Evolutionary conservation across 2,329 filamentous ascomycete species (phyloP).

Genomic region (Verticillium nubilum): DNA sequence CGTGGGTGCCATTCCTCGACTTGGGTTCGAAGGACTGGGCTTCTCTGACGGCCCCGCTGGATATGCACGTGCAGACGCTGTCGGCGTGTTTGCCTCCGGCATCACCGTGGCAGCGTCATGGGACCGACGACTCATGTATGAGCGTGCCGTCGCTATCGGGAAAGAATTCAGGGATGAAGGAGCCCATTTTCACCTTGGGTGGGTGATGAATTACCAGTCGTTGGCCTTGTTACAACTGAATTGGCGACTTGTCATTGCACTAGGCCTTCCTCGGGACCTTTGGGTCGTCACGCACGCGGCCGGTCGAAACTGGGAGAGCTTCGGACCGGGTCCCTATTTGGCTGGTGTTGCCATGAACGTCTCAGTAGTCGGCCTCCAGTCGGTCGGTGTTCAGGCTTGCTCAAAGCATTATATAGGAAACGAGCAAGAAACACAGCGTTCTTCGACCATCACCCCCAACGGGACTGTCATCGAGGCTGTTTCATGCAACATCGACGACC

Average conservation of each 20-base stretch:
- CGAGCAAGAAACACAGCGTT: constrained; percentile 50
- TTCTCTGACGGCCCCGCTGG: constrained; percentile 44
- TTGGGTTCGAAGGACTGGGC: constrained; percentile 40
- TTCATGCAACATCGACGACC: constrained; percentile 54
- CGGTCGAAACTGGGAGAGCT: constrained; percentile 63
- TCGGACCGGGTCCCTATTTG: constrained; percentile 62
- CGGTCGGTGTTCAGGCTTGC: constrained; percentile 67
- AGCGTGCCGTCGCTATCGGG: constrained; percentile 68
- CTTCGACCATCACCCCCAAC: constrained; percentile 31
- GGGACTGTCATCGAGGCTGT: constrained; percentile 42
- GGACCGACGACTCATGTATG: constrained; percentile 46
- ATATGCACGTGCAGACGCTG: constrained; percentile 40
- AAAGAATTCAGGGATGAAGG: constrained; percentile 72
- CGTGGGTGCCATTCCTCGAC: constrained; percentile 37
- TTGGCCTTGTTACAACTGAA: background rate
- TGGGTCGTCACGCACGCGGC: constrained; percentile 54
- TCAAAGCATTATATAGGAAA: constrained; percentile 58
- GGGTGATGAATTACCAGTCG: background rate
- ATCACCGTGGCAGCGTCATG: constrained; percentile 44
- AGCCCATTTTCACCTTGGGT: constrained; percentile 68
- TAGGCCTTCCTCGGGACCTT: constrained; percentile 39
- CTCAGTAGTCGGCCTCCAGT: constrained; percentile 70
- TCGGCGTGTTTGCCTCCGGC: constrained; percentile 40
- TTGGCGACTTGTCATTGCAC: background rate
- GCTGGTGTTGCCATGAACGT: constrained; percentile 65